phyloP scores from a whole-genome alignment of 2,329 filamentous ascomycete species.

The Aspergillus terreus region DNA sequence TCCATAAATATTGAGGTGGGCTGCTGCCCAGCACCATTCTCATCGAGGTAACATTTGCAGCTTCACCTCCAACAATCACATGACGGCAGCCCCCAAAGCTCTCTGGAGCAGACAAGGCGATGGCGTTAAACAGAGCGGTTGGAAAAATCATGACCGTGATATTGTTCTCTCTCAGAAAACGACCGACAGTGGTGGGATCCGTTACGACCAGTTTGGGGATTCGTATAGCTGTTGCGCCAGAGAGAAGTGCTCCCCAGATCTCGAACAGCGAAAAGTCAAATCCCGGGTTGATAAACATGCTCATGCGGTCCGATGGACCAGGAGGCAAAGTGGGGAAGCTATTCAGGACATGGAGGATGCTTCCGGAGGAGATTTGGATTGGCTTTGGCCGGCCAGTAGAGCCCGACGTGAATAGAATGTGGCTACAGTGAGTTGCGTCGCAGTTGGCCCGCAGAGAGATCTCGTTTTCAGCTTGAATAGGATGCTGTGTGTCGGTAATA shows the following conservation, averaged over 20 bases:
- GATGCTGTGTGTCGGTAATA: too few relatives aligned
- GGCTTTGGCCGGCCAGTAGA: conserved; percentile 71
- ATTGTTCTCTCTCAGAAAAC: conserved; percentile 1
- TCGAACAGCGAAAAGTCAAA: conserved; percentile 14
- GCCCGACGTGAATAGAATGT: conserved; percentile 61
- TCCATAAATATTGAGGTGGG: conserved; percentile 12
- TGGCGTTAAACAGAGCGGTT: conserved; percentile 7
- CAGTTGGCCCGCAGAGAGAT: too few relatives aligned
- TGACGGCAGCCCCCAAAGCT: conserved; percentile 6
- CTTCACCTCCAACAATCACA: conserved; percentile 10
- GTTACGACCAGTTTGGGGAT: conserved; percentile 4
- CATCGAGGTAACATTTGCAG: conserved; percentile 6
- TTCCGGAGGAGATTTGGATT: conserved; percentile 65
- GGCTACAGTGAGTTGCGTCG: not conserved
- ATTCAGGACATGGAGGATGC: conserved; percentile 9
- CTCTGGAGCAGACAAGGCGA: conserved; percentile 5
- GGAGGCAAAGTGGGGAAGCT: conserved; percentile 4
- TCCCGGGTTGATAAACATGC: conserved; percentile 11
- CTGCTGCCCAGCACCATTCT: conserved; percentile 3
- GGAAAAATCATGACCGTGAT: conserved; percentile 8
- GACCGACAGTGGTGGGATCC: conserved; percentile 8
- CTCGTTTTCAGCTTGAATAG: too few relatives aligned
- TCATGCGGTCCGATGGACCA: conserved; percentile 10
- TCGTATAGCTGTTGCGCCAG: conserved; percentile 9
- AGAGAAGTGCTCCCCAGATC: conserved; percentile 8